Evolutionary conservation across 169 alveolate genomes (phyloP).

Genomic region (Plasmodium sp.): DNA sequence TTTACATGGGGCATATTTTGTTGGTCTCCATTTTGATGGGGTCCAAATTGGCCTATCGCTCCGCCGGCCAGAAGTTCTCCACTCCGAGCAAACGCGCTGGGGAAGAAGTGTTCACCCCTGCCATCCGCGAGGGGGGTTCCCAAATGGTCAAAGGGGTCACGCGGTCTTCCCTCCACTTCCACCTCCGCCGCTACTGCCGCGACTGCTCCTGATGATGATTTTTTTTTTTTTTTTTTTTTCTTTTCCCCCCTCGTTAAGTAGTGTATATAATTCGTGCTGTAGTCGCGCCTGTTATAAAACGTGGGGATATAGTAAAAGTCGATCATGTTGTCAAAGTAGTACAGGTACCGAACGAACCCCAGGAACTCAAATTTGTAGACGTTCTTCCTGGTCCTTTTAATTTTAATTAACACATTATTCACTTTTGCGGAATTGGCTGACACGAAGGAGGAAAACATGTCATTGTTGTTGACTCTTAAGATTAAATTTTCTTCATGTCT

Average conservation of each 20-base stretch:
- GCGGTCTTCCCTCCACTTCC: neutral
- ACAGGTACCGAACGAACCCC: constrained; percentile 60
- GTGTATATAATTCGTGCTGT: constrained; percentile 47
- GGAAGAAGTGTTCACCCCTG: neutral
- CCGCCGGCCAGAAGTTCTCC: neutral
- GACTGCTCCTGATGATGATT: neutral
- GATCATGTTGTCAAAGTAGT: constrained; percentile 62
- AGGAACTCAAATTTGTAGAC: constrained; percentile 45
- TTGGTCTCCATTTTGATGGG: neutral
- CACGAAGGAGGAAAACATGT: constrained; percentile 65
- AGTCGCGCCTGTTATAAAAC: constrained; percentile 48
- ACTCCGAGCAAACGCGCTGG: neutral
- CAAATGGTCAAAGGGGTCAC: neutral
- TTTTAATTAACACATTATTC: constrained; percentile 52
- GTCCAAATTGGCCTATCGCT: neutral
- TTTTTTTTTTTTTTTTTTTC: neutral
- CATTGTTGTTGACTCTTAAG: constrained; percentile 55
- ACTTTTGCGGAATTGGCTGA: constrained; percentile 57
- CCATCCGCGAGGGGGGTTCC: neutral
- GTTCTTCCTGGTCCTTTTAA: constrained; percentile 55
- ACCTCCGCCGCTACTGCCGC: neutral
- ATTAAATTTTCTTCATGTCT: constrained; percentile 30
- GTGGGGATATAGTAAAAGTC: constrained; percentile 72
- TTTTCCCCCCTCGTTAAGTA: constrained; percentile 17
- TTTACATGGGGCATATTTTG: neutral